phyloP scores from a whole-genome alignment of 1,139 yeast species.

The Geotrichum europaeum region DNA sequence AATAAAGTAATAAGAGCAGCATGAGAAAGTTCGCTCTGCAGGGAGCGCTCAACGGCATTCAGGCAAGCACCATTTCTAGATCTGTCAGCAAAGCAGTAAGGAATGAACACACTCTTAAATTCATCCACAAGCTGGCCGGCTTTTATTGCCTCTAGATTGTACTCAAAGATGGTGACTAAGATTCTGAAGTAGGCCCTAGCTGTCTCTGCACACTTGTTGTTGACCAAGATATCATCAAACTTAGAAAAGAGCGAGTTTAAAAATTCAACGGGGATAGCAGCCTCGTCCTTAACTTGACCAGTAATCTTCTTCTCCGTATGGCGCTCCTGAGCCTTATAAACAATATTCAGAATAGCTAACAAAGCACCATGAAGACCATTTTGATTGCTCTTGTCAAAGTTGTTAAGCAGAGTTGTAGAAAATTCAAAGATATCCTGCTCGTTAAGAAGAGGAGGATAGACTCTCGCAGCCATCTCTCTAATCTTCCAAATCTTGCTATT shows the following conservation, averaged over 20 bases:
- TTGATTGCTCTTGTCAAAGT: conserved; percentile 25
- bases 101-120: conserved; percentile 8
- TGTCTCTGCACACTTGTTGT: conserved; percentile 34
- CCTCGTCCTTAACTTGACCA: neutral
- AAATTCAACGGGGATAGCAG: conserved; percentile 17
- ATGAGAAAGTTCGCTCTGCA: conserved; percentile 17
- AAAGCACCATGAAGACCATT: conserved; percentile 56
- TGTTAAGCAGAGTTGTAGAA: conserved; percentile 19
- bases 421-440: conserved; percentile 30
- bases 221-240: conserved; percentile 25
- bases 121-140: conserved; percentile 1
- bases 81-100: conserved; percentile 14
- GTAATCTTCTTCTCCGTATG: conserved; percentile 1
- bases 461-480: conserved; percentile 77
- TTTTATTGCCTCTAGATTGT: neutral
- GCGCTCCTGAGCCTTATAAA: conserved; percentile 9
- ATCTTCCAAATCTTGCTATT: conserved; percentile 65
- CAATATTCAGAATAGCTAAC: conserved; percentile 37
- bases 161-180: conserved; percentile 18
- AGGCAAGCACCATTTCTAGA: conserved; percentile 2
- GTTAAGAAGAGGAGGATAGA: conserved; percentile 49
- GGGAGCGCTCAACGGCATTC: conserved; percentile 14
- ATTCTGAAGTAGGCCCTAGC: conserved; percentile 39
- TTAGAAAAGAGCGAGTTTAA: conserved; percentile 21
- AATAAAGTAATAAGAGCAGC: conserved; percentile 6